Base-by-base conservation (phyloP, 2,329 filamentous ascomycete species). In the Talaromyces atroroseus region DNA sequence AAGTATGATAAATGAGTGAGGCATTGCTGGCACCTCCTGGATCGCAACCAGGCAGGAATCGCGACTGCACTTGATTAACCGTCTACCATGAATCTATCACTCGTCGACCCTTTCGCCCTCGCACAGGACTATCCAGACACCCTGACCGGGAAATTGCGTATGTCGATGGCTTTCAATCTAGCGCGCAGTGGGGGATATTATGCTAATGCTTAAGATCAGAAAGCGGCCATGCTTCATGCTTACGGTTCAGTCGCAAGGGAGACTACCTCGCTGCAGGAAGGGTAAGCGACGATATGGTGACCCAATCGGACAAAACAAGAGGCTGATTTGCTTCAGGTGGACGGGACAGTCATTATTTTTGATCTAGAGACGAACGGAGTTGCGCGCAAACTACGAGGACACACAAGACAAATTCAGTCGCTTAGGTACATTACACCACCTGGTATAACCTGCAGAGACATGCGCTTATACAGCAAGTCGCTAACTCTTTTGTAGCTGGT, bases 351-450 rank as follows among this genome's bases (percentile, higher is more conserved):
- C 42, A 90, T 95, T 55, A 88, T 99, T 48, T 99, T 95, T 81
- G 94, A 99, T 69, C 84, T 97, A 50, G 95, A 99, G 74, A 99
- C 95, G 10, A 95, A 95, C 80, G 92, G 94, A 38, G 90, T 97
- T 4, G 94, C 94, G 58, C 87, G 91, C 68, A 99, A 97, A 75
- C 79, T 99, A 61, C 85, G 90, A 62, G 94, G 92, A 12, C 94
- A 99, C 74, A 95, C 89, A 51, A 87, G 90, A 68, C 92, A 94
- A 69, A 92, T 99, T 57, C 92, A 95, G 64, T 96, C 90, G 52
- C 74, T 99, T 59, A 95, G 78, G 78, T 78, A 72, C 23, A 61
- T 38, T 23, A 16, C 23, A 26, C 29, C 10, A 12, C 29, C 14
- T 36, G 16, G 16, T 3, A 11, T 29, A 36, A 12, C n/a, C 26